These are phyloP conservation scores for Lotmaria passim DNA, from an alignment of 208 protist species.

Conservation along the genomic window DNA sequence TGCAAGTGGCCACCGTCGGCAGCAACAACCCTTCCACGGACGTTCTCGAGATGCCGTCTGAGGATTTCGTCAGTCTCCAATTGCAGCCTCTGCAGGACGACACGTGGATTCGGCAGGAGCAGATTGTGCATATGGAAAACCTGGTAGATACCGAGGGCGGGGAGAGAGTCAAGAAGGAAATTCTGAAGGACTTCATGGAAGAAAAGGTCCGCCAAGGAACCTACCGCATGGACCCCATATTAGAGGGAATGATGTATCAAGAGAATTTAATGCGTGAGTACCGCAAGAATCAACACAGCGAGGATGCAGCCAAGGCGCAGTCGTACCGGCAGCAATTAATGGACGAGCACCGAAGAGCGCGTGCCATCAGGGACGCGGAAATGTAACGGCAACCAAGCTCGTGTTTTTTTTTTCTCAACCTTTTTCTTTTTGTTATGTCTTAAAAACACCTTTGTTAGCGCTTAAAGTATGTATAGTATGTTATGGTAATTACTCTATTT, in stretches of 20 bases:
- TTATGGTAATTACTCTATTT: too few species aligned
- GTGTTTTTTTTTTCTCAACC: constrained; percentile 18
- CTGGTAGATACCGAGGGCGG: constrained; percentile 59
- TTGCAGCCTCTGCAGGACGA: constrained; percentile 85
- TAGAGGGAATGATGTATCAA: constrained; percentile 84
- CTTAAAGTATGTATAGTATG: too few species aligned
- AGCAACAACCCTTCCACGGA: background rate
- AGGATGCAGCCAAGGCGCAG: constrained; percentile 50
- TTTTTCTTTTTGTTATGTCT: constrained; percentile 15
- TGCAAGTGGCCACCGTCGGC: constrained; percentile 4
- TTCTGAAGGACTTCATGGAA: constrained; percentile 72
- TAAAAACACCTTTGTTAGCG: too few species aligned
- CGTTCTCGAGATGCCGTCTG: constrained; percentile 61
- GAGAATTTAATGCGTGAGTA: constrained; percentile 84
- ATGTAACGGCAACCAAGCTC: constrained; percentile 4
- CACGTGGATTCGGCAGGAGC: constrained; percentile 78
- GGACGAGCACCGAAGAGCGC: constrained; percentile 44
- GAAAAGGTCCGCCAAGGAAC: constrained; percentile 29
- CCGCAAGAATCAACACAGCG: constrained; percentile 37
- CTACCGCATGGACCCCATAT: constrained; percentile 55
- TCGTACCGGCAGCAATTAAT: constrained; percentile 64
- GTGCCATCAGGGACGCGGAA: constrained; percentile 33
- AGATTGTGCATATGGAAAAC: constrained; percentile 76
- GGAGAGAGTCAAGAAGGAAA: constrained; percentile 74
- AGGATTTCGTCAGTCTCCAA: constrained; percentile 70